Evolutionary conservation across 163 green algal genomes (phyloP).

Genomic region (Coccomyxa subellipsoidea): DNA sequence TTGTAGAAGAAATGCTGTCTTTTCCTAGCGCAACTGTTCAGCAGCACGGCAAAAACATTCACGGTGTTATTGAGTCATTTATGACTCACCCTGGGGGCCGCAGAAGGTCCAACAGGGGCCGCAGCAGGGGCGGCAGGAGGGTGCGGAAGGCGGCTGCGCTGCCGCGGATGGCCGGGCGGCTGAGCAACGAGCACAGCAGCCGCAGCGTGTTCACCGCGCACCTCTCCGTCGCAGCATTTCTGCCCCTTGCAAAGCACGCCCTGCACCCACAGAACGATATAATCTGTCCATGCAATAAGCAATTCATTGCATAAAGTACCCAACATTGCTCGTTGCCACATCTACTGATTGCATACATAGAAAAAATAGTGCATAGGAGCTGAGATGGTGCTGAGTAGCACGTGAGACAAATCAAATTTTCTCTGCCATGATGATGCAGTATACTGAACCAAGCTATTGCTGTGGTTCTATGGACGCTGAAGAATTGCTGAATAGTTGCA

Average conservation of each 20-base stretch:
- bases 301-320: background rate
- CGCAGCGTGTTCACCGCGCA: background rate
- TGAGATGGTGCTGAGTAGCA: background rate
- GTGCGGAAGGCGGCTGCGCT: background rate
- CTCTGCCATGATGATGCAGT: background rate
- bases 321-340: background rate
- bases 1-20: too few species aligned
- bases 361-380: background rate
- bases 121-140: conserved; percentile 1
- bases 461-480: too few species aligned
- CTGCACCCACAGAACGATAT: background rate
- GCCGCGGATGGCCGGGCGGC: background rate
- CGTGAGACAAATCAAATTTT: background rate
- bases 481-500: too few species aligned
- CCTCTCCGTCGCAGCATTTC: background rate
- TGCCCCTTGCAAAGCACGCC: background rate
- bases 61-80: too few species aligned
- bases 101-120: background rate
- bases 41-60: too few species aligned
- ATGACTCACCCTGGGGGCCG: background rate
- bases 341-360: background rate
- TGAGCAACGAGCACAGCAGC: background rate
- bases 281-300: background rate
- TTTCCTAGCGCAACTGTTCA: too few species aligned
- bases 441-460: background rate